Percentiles rank a stretch among this genome's conserved stretches.
phyloP scores from a whole-genome alignment of 1,139 yeast genomes.

The Pichia sp. region DNA sequence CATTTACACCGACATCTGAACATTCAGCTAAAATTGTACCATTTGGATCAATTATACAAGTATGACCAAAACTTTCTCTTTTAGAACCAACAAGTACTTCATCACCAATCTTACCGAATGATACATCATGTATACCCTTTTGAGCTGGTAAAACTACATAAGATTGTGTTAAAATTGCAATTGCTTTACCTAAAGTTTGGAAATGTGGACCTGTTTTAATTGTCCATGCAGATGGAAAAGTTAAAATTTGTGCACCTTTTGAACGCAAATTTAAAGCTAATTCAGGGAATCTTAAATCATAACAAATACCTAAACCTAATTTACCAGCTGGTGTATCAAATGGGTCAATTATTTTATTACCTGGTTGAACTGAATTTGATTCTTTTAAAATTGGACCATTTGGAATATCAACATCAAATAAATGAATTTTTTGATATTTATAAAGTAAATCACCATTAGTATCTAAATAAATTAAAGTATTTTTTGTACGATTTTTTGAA shows the following conservation, averaged over 20 bases:
- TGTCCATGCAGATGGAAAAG: conserved; percentile 91
- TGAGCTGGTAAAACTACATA: conserved; percentile 92
- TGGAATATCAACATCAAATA: conserved; percentile 81
- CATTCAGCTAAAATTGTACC: conserved; percentile 69
- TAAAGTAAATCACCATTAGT: conserved; percentile 57
- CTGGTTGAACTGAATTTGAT: conserved; percentile 78
- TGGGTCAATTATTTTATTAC: conserved; percentile 48
- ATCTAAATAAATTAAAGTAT: conserved; percentile 67
- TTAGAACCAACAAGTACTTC: conserved; percentile 23
- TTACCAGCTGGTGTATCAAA: conserved; percentile 56
- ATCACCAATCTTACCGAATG: conserved; percentile 34
- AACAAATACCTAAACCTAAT: conserved; percentile 66
- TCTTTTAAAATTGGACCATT: conserved; percentile 72
- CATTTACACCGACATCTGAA: conserved; percentile 42
- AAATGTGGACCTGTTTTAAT: conserved; percentile 92
- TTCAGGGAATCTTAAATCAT: conserved; percentile 88
- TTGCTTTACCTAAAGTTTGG: conserved; percentile 67
- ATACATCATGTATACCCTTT: conserved; percentile 56
- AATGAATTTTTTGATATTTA: conserved; percentile 76
- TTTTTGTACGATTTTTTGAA: conserved; percentile 43
- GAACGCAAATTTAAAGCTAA: conserved; percentile 57
- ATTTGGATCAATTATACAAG: conserved; percentile 87
- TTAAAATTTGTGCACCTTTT: conserved; percentile 69
- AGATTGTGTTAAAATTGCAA: conserved; percentile 86
- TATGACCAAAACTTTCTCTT: conserved; percentile 65